Evolutionary conservation across 441 rosid species (phyloP), one percentile per base, ranked within the genome.

Genomic region (Pelargonium citronellum): DNA sequence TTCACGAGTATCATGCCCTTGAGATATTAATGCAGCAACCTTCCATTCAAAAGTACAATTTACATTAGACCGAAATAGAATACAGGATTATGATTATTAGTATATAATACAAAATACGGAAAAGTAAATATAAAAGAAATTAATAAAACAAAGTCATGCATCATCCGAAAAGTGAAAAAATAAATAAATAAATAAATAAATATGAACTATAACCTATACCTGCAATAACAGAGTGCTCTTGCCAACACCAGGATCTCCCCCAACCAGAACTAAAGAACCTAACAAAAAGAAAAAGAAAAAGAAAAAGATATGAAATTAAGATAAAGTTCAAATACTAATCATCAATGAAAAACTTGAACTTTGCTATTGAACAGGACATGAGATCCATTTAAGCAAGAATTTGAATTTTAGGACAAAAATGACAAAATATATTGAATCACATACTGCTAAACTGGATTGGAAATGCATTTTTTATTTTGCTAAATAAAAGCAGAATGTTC

Each of bases 181-280:
- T 0, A 22, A 22, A 22, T 1, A 22, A 13, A 51, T 2, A 51
- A 13, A n/a, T 2, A 15, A 51, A 15, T 0, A 12, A 5, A 51
- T n/a, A 51, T 16, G 20, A 55, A 55, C 17, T 55, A 7, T 55
- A 55, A 67, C 62, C 65, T 34, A 13, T 63, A 91, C 98, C 90
- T 93, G 97, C 81, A 93, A 81, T 66, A 91, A 74, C 70, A 91
- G 77, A n/a, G 99, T 95, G 74, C 99, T 89, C 82, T 95, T 95
- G 78, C 99, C 99, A 75, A 95, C 89, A 70, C 97, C 97, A 67
- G 97, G 99, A 75, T 95, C 96, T 69, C 99, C 97, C 71, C 97
- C 92, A 68, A 95, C 77, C 86, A 91, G 80, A 77, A 95, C 82
- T 81, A 95, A 66, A 58, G 96, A 95, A 71, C 96, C 98, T 88